Evolutionary conservation across 176 grass and related monocot species (phyloP), one percentile per base, ranked within the genome.

Genomic region (Oryza coarctata): DNA sequence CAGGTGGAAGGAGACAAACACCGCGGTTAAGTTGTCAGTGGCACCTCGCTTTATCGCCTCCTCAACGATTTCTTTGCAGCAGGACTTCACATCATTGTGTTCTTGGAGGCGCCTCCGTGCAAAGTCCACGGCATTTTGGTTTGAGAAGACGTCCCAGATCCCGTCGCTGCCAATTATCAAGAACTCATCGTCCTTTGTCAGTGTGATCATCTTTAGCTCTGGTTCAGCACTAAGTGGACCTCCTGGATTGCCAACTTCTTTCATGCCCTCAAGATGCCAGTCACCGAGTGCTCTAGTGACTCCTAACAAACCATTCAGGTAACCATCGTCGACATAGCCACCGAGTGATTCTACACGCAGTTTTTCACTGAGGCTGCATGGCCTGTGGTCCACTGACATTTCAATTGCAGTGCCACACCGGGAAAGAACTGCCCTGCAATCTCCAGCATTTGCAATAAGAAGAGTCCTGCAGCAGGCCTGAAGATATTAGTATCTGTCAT

Each of bases 261-360:
- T 99, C 96, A 95, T 85, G 6, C 96, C 93, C 47, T 95, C 96
- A 5, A 99, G 82, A 78, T 95, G 91, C 93, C 96, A 99, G 70
- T 99, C 89, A 25, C 96, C 96, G 2, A 99, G 86, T 2, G 96
- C 90, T 74, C 96, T 84, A 68, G 93, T 93, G 36, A 99, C 89
- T 33, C 74, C 88, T 52, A 99, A 82, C 55, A 88, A 65, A 30
- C 93, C 96, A 12, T 95, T 99, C 30, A 99, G 80, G 80, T 99
- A 99, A 6, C 89, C 96, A 8, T 95, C 90, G 32, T 99, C 90
- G 23, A 99, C 77, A 43, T 84, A 99, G 35, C 85, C 96, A 9
- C 96, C 96, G 0, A 90, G 82, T 3, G 96, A 91, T 75, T 99
- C 93, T 3, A 99, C 12, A 0, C 96, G 93, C 33, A 83, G 34